Evolutionary conservation across 768 basidiomycete species (phyloP), one percentile per base, ranked within the genome.

Genomic region (Cubamyces sp.): DNA sequence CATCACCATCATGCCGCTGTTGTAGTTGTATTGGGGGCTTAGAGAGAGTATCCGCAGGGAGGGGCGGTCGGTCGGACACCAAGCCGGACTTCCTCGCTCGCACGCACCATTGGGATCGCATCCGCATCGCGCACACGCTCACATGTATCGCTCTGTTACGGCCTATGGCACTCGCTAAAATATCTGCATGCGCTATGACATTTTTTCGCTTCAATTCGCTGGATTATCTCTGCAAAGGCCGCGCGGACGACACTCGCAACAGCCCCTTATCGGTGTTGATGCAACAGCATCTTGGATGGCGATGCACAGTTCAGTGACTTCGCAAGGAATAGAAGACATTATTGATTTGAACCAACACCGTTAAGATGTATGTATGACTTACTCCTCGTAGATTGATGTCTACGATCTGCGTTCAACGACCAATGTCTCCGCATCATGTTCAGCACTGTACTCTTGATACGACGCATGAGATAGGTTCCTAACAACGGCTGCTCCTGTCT

Each of bases 61-160:
- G 41, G 56, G 54, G 34, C 34, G 46, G 66, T 59, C 54, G 68
- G 61, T 41, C 50, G 52, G 65, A 59, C 51, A 49, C 34, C 60
- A 48, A 19, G 58, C 54, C 37, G 52, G 37, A 34, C 62, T 39
- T 58, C 41, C 59, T 34, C 34, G 16, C 30, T 55, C 54, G 45
- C 57, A 53, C 64, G 57, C 60, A 63, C 51, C 61, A 61, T 34
- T 52, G 61, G 56, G 56, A 50, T 39, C 53, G 60, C 64, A 58
- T 60, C 60, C 48, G 21, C 65, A 42, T 50, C 62, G 57, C 55
- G 58, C 66, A 59, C 58, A 55, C 61, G 55, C 64, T 49, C 59
- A 62, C 62, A 69, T 69, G 68, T 69, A 69, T 64, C 55, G 64
- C 62, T 68, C 60, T 63, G 51, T 53, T 66, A 56, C 60, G 64